Evolutionary conservation across 345 rosid genomes (phyloP), one percentile per base, ranked within the genome.

Genomic region (Camelina laxa): DNA sequence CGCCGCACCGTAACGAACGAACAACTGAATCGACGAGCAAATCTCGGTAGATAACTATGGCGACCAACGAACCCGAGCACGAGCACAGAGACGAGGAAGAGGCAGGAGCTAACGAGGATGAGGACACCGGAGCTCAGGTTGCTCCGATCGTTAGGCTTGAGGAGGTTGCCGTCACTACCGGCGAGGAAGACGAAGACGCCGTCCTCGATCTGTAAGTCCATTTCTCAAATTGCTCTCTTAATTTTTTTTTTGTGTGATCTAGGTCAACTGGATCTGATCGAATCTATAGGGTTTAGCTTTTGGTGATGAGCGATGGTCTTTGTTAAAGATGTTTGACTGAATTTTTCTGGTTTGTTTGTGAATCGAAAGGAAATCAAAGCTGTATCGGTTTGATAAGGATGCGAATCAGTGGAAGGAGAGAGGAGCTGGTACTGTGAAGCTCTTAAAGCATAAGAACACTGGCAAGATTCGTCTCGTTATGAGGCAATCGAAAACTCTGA

Each of bases 391-490:
- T 53, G 97, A 91, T 68, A 91, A 94, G 73, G 93, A 91, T 1
- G 93, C 86, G 39, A 90, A 82, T 62, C 97, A 90, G 84, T 94
- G 98, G 98, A 94, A 94, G 56, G 98, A 94, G 84, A 84, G 98
- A 76, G 97, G 99, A 22, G 93, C 86, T 13, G 99, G 99, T 39
- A 84, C 87, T 30, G 97, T 95, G 38, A 95, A 88, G 91, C 79
- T 95, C 14, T 80, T 95, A 78, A 92, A 90, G 69, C 99, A 95
- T 71, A 90, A 89, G 64, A 86, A 69, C 39, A 77, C 83, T n/a
- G 90, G 88, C 13, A 95, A 89, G 67, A 92, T 92, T 65, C 88
- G 98, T 51, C 95, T 94, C 15, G 90, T 95, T 64, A 89, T 92
- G 90, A 84, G 97, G 73, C 98, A 94, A 68, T 88, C 94, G 3